Evolutionary conservation across 495 filamentous ascomycete genomes (phyloP).

Genomic region (Penicillium atrosanguineum): DNA sequence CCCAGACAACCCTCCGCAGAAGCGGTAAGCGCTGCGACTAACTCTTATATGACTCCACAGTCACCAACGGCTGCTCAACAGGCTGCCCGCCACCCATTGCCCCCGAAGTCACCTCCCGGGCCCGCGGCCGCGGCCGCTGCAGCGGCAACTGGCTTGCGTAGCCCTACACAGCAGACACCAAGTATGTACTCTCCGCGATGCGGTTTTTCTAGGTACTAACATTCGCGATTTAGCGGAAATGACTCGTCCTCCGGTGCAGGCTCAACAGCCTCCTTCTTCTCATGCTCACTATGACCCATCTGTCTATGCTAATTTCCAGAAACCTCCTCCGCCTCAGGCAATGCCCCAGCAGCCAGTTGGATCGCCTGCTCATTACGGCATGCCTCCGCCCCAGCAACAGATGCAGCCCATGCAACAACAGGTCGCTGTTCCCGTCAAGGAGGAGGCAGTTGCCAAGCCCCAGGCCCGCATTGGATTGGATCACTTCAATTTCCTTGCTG

Average conservation of each 20-base stretch:
- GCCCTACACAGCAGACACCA: constrained; percentile 29
- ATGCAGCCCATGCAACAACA: constrained; percentile 36
- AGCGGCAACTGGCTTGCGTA: constrained; percentile 32
- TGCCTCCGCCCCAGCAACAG: constrained; percentile 32
- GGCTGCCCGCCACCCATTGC: constrained; percentile 31
- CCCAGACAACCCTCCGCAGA: constrained; percentile 46
- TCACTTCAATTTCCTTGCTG: constrained; percentile 98
- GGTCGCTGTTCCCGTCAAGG: constrained; percentile 36
- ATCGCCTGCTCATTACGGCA: constrained; percentile 14
- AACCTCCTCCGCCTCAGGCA: constrained; percentile 35
- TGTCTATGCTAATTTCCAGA: constrained; percentile 63
- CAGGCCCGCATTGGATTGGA: constrained; percentile 87
- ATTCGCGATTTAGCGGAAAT: constrained; percentile 21
- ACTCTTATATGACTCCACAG: constrained; percentile 43
- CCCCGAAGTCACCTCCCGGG: constrained; percentile 35
- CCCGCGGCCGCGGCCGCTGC: constrained; percentile 32
- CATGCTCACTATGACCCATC: constrained; percentile 69
- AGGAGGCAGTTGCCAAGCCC: constrained; percentile 59
- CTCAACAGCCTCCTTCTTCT: constrained; percentile 15
- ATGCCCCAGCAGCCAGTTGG: constrained; percentile 21
- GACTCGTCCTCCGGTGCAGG: constrained; percentile 45
- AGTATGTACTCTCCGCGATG: constrained; percentile 24
- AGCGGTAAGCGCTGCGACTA: constrained; percentile 47
- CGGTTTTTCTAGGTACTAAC: constrained; percentile 7
- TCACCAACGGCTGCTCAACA: constrained; percentile 35